A percentile compares a stretch with the other conserved stretches of the same genome.
Conservation (phyloP, 768 basidiomycete species). For the Boletus vermiculosoides region DNA sequence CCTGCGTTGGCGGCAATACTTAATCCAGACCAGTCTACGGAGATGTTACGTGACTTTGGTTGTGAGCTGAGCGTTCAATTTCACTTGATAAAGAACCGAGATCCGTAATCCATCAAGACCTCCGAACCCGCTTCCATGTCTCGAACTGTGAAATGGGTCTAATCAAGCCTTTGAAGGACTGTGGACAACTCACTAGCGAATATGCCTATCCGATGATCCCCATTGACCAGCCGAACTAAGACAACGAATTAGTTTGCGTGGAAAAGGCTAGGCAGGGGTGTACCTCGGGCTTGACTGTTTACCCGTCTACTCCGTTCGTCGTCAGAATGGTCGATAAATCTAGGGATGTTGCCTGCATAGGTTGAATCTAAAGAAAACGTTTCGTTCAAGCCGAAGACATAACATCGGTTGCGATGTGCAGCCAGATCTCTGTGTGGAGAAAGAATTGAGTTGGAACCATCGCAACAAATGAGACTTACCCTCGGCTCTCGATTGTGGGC, state of each 20-base stretch:
- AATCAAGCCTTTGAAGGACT: neutral
- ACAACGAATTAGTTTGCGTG: slow-evolving; percentile 1
- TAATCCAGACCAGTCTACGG: neutral
- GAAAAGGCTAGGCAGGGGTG: slow-evolving; percentile 6
- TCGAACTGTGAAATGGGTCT: slow-evolving; percentile 31
- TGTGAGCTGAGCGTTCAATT: neutral
- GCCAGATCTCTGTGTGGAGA: slow-evolving; percentile 39
- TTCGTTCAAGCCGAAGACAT: slow-evolving; percentile 56
- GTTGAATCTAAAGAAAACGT: slow-evolving; percentile 52
- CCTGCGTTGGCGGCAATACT: neutral
- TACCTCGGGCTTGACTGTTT: slow-evolving; percentile 52
- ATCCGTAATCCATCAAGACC: slow-evolving; percentile 58
- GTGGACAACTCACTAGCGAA: slow-evolving; percentile 26
- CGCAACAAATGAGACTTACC: slow-evolving; percentile 36
- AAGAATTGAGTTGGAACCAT: neutral
- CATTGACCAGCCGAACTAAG: slow-evolving; percentile 58
- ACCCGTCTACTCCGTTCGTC: slow-evolving; percentile 14
- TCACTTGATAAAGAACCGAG: slow-evolving; percentile 40
- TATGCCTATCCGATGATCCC: slow-evolving; percentile 66
- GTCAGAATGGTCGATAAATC: slow-evolving; percentile 63
- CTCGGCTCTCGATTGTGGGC: slow-evolving; percentile 48
- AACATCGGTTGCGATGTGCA: slow-evolving; percentile 52
- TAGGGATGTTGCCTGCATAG: slow-evolving; percentile 57
- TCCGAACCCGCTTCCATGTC: slow-evolving; percentile 45
- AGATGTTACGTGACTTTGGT: neutral